These are phyloP conservation scores for Podaxis mareebaensis DNA, from an alignment of 768 basidiomycete genomes.

Conservation along the genomic window DNA sequence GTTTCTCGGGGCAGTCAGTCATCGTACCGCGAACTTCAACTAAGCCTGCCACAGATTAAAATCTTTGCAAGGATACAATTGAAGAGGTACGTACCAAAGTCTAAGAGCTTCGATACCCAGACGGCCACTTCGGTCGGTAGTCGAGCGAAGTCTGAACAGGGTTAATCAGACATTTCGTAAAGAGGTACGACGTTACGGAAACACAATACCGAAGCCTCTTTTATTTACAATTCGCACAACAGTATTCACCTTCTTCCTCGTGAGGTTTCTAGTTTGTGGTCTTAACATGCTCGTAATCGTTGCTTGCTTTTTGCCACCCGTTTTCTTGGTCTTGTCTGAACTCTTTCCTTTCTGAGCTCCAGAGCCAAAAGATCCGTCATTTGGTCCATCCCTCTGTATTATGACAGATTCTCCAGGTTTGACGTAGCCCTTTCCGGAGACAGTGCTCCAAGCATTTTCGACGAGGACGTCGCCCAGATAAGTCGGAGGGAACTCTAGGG, in stretches of 20 bases:
- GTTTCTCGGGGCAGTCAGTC: conserved; percentile 71
- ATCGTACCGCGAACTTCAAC: conserved; percentile 71
- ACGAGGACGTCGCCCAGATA: conserved; percentile 73
- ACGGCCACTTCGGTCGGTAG: conserved; percentile 66
- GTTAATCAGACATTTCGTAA: conserved; percentile 5
- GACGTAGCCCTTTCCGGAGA: conserved; percentile 70
- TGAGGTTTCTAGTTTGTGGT: conserved; percentile 46
- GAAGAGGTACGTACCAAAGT: conserved; percentile 51
- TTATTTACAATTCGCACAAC: conserved; percentile 68
- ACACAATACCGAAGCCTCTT: conserved; percentile 61
- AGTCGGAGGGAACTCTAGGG: conserved; percentile 26
- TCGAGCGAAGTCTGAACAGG: conserved; percentile 67
- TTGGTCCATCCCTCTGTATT: conserved; percentile 55
- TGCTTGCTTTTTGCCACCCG: conserved; percentile 60
- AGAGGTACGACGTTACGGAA: not conserved
- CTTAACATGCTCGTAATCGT: conserved; percentile 70
- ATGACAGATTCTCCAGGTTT: conserved; percentile 60
- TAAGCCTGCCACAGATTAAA: conserved; percentile 41
- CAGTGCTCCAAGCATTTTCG: conserved; percentile 78
- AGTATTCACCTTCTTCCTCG: conserved; percentile 59
- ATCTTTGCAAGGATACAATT: not conserved
- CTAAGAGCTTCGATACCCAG: conserved; percentile 77
- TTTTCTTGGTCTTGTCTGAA: conserved; percentile 36
- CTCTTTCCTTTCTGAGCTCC: conserved; percentile 16
- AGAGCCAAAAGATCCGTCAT: conserved; percentile 33